Base-by-base conservation (phyloP, 768 basidiomycete genomes). In the Mycena chlorophos region DNA sequence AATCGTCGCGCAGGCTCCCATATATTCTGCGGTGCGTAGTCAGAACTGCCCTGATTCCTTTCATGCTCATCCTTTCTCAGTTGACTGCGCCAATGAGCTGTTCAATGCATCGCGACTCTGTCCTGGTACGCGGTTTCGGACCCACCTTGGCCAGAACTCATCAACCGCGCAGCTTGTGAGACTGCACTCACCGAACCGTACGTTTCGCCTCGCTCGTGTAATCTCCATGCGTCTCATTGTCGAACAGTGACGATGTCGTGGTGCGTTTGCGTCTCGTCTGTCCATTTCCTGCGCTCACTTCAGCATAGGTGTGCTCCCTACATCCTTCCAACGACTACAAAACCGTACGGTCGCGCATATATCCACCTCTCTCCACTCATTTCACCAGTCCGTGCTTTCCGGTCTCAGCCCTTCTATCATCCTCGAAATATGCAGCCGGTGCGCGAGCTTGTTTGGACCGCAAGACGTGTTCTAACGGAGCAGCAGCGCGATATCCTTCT, bases 311-410 rank as follows among this genome's bases (percentile, higher is more conserved):
- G 25, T 90, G 86, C 72, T 90, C 89, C 2, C 71, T 94, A 17
- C 87, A 89, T 63, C 91, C 91, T 0, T 86, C 90, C 3, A 94
- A 94, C 66, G 91, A 94, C 69, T 94, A 93, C 72, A 94, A 93
- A 74, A 94, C 91, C 47, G 91, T 88, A 66, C 66, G 76, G 49
- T 56, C 52, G 27, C 29, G 71, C 77, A 77, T 78, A 73, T 70
- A 73, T 67, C 54, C 57, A 52, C 43, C 43, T 52, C 58, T 54
- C 19, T 56, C 10, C 51, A 52, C 57, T 59, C 48, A 56, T 22
- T 22, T 37, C 28, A 54, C 28, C 27, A 94, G 91, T 93, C 91
- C 19, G 91, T 94, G 55, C 75, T 94, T 43, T 91, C 91, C 25
- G 91, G 91, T 0, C 69, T 94, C 42, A 83, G 79, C 25, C 91